Base-by-base conservation (phyloP, 345 rosid species). In the Heritiera littoralis region DNA sequence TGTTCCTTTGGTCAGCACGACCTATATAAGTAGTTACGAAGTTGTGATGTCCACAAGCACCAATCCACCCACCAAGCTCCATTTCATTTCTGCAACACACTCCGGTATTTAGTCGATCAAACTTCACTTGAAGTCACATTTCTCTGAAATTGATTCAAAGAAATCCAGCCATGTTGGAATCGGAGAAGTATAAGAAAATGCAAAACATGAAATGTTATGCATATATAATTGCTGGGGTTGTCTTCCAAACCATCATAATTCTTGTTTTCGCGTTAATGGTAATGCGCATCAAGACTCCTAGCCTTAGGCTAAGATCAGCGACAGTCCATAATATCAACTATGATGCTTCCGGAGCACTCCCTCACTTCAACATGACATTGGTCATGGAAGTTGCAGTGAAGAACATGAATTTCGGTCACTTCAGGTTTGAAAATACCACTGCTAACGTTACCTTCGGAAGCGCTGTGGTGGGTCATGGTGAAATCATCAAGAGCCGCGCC, bases 341-440 rank as follows among this genome's bases (percentile, higher is more conserved):
- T 3, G 49, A 75, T 48, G 74, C 76, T 63, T 28, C 61, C 0
- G 43, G 81, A 0, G 9, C n/a, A 9, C 77, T 87, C 9, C 78
- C 77, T 4, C 40, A 63, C 17, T 41, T 86, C 55, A 88, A 55
- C 56, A 78, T 69, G 64, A 81, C 84, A 1, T 59, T 88, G 3
- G 40, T 52, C 10, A 70, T 85, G 0, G 85, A 74, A 52, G 48
- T 88, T 7, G 78, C 78, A 14, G 46, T 88, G 15, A 63, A 81
- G 81, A 89, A 88, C 55, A 2, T n/a, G 30, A 89, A 86, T 70
- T 88, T 85, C 35, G 89, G 86, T 15, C 43, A 17, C 49, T 89
- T 84, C 81, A 49, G 78, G 72, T 85, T 66, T 63, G 80, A 49
- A 13, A 84, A 85, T 32, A 15, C 79, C 2, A 79, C 75, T 1